phyloP scores from a whole-genome alignment of 352 stramenopile genomes.

The Pythium aquatile region DNA sequence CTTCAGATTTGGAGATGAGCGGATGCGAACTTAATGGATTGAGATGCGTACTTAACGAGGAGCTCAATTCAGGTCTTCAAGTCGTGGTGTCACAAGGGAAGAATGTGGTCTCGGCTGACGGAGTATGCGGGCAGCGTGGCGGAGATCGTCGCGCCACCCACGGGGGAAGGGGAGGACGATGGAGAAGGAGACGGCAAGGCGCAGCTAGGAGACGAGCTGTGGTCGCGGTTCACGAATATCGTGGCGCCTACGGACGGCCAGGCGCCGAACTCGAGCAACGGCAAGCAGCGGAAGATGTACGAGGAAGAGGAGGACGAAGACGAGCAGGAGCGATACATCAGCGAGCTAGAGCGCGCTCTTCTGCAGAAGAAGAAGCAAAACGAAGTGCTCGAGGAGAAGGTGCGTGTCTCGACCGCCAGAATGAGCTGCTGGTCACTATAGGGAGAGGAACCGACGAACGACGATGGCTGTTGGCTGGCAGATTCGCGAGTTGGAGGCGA shows the following conservation, averaged over 20 bases:
- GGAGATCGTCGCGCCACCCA: slow-evolving; percentile 66
- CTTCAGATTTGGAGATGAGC: neutral
- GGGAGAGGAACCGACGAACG: neutral
- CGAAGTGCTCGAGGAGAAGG: slow-evolving; percentile 48
- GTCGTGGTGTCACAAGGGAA: neutral
- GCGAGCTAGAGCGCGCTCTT: slow-evolving; percentile 65
- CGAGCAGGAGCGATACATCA: slow-evolving; percentile 81
- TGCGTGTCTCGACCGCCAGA: slow-evolving; percentile 13
- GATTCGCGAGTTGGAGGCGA: slow-evolving; percentile 29
- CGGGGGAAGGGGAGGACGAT: slow-evolving; percentile 25
- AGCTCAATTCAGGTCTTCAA: slow-evolving; percentile 4
- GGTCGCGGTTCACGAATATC: slow-evolving; percentile 23
- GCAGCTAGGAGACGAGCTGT: slow-evolving; percentile 22
- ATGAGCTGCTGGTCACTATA: too few species aligned
- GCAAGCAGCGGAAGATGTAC: neutral
- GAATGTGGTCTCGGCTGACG: slow-evolving; percentile 69
- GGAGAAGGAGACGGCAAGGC: neutral
- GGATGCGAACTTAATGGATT: slow-evolving; percentile 9
- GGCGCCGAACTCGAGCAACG: neutral
- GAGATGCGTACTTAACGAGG: slow-evolving; percentile 10
- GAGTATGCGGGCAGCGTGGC: slow-evolving; percentile 54
- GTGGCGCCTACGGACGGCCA: slow-evolving; percentile 7
- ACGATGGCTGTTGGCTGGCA: neutral
- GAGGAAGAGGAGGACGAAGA: slow-evolving; percentile 36
- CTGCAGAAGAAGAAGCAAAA: slow-evolving; percentile 79